These are phyloP conservation scores for Gymnopus androsaceus DNA, from an alignment of 1,284 basidiomycete genomes.

Conservation along the genomic window DNA sequence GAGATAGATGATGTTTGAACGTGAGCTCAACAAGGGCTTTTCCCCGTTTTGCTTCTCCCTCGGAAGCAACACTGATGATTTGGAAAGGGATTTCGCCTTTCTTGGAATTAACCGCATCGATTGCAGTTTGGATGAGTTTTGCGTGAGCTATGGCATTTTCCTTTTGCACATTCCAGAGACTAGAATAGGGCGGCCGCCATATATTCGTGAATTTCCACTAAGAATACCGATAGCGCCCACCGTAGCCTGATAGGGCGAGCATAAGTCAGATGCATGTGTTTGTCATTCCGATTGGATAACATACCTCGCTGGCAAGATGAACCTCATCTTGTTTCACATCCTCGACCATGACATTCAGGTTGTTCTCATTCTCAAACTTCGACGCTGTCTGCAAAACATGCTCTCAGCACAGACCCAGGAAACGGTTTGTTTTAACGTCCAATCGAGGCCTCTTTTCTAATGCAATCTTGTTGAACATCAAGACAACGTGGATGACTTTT, in stretches of 20 bases:
- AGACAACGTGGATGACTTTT: conserved; percentile 9
- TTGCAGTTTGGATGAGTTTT: background rate
- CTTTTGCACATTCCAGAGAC: conserved; percentile 1
- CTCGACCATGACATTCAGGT: conserved; percentile 5
- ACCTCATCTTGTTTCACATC: conserved; percentile 11
- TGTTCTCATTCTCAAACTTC: conserved; percentile 17
- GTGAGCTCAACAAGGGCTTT: background rate
- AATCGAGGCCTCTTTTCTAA: conserved; percentile 24
- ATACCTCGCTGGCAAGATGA: conserved; percentile 27
- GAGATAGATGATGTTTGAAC: background rate
- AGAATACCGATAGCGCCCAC: conserved; percentile 24
- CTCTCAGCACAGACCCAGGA: conserved; percentile 29
- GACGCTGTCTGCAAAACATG: conserved; percentile 18
- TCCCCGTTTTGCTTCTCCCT: conserved; percentile 2
- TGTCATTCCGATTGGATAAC: background rate
- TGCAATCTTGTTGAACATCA: conserved; percentile 31
- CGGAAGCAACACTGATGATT: background rate
- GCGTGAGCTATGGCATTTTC: background rate
- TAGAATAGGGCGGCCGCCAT: conserved; percentile 3
- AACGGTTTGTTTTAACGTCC: conserved; percentile 25
- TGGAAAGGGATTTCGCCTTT: background rate
- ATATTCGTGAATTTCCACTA: background rate
- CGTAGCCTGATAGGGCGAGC: conserved; percentile 24
- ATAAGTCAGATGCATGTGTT: background rate
- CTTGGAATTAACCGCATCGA: background rate